Base-by-base conservation (phyloP, 164 flowering plant species). In the Piper longum region DNA sequence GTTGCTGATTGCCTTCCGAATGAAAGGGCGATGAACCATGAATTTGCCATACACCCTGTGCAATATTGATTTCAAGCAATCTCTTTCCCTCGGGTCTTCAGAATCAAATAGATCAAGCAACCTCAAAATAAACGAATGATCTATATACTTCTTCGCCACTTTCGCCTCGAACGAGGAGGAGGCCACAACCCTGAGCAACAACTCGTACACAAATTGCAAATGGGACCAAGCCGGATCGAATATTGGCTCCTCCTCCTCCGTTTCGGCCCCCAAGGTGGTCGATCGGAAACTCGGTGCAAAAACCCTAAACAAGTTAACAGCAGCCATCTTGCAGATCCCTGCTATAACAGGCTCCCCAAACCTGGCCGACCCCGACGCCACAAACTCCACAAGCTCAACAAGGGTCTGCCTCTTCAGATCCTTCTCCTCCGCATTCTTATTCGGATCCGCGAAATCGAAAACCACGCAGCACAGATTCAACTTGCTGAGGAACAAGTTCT, bases 211-310 rank as follows among this genome's bases (percentile, higher is more conserved):
- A 39, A 88, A 61, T 59, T 89, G 96, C 70, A 91, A 73, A 77
- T 91, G 96, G 0, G 95, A 71, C 98, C 98, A 91, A 0, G 95
- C 82, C 18, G 96, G 95, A 70, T 91, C 92, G 64, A 87, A 91
- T 76, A 79, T 73, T 0, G 98, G 98, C 69, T 89, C 96, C 60
- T 85, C 91, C 57, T 83, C 92, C 41, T 89, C 92, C 61, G 81
- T 76, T 65, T 85, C 87, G 43, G 77, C 83, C 57, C 81, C 78
- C 48, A 77, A 77, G 0, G 64, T 60, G 67, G 36, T 73, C 16
- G 87, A 79, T 58, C 85, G 67, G 57, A 76, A 83, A 76, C 77
- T 82, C 16, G 98, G 98, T 0, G 95, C 92, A 57, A 91, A 89
- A 56, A 77, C 81, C 69, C 98, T 78, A 70, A 89, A 91, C 64